phyloP scores from a whole-genome alignment of 1,284 basidiomycete species.

The Ceratobasidium papillatum region DNA sequence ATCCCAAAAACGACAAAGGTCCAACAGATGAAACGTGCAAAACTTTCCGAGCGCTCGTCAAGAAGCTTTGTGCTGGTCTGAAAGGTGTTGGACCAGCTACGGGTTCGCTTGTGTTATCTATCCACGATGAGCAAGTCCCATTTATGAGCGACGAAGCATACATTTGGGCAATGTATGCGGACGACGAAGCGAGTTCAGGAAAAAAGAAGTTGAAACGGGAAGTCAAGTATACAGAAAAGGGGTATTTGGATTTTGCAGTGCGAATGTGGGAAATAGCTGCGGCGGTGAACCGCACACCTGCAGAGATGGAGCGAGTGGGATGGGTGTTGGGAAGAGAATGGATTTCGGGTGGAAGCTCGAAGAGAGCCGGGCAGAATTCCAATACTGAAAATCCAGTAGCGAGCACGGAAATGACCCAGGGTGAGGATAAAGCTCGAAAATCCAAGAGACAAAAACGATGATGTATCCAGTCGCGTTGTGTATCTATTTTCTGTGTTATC shows the following conservation, averaged over 20 bases:
- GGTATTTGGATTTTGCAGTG: conserved; percentile 22
- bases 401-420: background rate
- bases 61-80: conserved; percentile 7
- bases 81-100: conserved; percentile 40
- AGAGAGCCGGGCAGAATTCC: too few species aligned
- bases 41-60: conserved; percentile 19
- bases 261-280: conserved; percentile 21
- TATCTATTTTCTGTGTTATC: background rate
- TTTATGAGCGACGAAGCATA: conserved; percentile 41
- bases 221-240: conserved; percentile 38
- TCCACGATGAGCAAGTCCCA: conserved; percentile 22
- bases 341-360: background rate
- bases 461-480: background rate
- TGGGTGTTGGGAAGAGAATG: conserved; percentile 34
- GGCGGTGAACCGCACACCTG: background rate
- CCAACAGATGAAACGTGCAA: background rate
- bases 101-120: conserved; percentile 22
- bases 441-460: conserved; percentile 23
- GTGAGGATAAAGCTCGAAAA: background rate
- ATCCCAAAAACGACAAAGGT: background rate
- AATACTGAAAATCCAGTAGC: background rate
- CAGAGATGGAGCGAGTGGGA: conserved; percentile 13
- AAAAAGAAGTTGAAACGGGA: conserved; percentile 11
- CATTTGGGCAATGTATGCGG: conserved; percentile 37
- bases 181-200: conserved; percentile 6